Percentiles rank a stretch among this genome's conserved stretches.
Conservation (phyloP, 805 yeast species). For the Candida wancherniae region DNA sequence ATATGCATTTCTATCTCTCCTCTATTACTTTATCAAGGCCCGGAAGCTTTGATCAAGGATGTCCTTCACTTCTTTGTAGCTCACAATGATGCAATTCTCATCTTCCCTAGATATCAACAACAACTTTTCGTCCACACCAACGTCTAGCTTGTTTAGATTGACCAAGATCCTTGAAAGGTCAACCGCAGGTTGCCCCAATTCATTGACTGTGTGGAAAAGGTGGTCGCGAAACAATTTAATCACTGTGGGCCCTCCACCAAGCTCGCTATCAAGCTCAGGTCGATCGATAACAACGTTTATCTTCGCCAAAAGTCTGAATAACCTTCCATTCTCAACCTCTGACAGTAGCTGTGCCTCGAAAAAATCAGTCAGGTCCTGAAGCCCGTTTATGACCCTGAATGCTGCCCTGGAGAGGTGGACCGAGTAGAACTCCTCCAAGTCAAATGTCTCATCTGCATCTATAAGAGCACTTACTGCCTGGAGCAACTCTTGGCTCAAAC, state of each 20-base stretch:
- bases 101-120: constrained; percentile 81
- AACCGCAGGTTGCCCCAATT: constrained; percentile 66
- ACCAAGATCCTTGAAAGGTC: constrained; percentile 79
- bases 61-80: constrained; percentile 77
- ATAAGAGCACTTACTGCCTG: constrained; percentile 21
- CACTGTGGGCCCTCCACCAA: constrained; percentile 65
- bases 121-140: constrained; percentile 81
- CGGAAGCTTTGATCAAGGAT: constrained; percentile 67
- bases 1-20: constrained; percentile 2
- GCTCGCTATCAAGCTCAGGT: constrained; percentile 53
- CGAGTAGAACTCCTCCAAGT: constrained; percentile 21
- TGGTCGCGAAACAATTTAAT: constrained; percentile 70
- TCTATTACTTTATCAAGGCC: constrained; percentile 9
- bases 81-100: constrained; percentile 75
- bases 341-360: constrained; percentile 56
- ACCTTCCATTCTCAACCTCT: constrained; percentile 84
- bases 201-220: constrained; percentile 81
- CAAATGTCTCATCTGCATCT: constrained; percentile 16
- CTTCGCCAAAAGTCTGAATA: constrained; percentile 78
- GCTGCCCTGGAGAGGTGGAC: constrained; percentile 30
- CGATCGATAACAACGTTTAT: constrained; percentile 73
- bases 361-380: constrained; percentile 51
- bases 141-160: constrained; percentile 83
- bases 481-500: constrained; percentile 44
- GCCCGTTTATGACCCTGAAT: constrained; percentile 43